Conservation (phyloP, 805 yeast genomes). For the Millerago galiae region DNA sequence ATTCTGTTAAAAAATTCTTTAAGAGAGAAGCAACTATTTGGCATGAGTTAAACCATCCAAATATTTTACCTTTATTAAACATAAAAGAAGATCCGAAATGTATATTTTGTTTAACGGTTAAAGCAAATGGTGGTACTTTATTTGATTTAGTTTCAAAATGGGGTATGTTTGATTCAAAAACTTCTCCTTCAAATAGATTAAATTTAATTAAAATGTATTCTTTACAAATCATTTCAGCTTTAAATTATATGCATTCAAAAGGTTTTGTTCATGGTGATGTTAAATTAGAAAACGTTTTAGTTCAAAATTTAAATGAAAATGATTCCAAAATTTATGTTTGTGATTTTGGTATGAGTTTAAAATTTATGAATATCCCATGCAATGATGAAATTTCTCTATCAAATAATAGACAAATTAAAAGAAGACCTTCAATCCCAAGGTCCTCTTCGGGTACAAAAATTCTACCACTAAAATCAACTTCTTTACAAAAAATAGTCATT, state of each 20-base stretch:
- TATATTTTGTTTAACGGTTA: slow-evolving; percentile 66
- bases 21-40: slow-evolving; percentile 71
- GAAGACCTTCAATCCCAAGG: slow-evolving; percentile 28
- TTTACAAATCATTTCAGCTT: slow-evolving; percentile 51
- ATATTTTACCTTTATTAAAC: slow-evolving; percentile 56
- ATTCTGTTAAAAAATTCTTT: slow-evolving; percentile 50
- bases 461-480: slow-evolving; percentile 6
- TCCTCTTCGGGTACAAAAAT: slow-evolving; percentile 25
- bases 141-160: slow-evolving; percentile 69
- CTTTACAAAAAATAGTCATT: slow-evolving; percentile 20
- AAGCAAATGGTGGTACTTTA: slow-evolving; percentile 70
- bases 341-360: slow-evolving; percentile 81
- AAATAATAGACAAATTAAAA: slow-evolving; percentile 11
- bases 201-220: slow-evolving; percentile 31
- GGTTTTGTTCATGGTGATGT: slow-evolving; percentile 74
- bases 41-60: slow-evolving; percentile 59
- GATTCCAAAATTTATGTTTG: slow-evolving; percentile 48
- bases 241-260: slow-evolving; percentile 53
- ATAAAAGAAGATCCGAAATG: slow-evolving; percentile 56
- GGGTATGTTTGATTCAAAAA: slow-evolving; percentile 39
- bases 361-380: slow-evolving; percentile 12
- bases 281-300: slow-evolving; percentile 64
- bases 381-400: slow-evolving; percentile 16
- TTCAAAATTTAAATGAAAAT: slow-evolving; percentile 39
- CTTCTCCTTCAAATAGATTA: slow-evolving; percentile 30